Evolutionary conservation across 345 rosid genomes (phyloP).

Genomic region (Lumnitzera racemosa): DNA sequence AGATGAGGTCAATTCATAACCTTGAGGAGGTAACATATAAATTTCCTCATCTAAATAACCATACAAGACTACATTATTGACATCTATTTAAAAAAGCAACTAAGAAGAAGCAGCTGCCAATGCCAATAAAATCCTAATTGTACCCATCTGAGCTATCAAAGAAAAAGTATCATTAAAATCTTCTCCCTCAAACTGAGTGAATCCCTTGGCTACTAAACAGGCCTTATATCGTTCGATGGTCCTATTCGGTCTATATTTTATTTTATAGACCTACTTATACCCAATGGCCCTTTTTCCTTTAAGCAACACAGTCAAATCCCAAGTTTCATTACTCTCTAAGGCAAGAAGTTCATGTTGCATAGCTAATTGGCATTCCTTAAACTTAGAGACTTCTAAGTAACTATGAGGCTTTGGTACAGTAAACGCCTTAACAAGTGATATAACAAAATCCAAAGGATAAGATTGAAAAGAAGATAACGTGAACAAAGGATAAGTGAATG

Average conservation of each 20-base stretch:
- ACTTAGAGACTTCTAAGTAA: background rate
- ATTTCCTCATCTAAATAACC: background rate
- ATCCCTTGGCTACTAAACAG: background rate
- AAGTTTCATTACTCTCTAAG: background rate
- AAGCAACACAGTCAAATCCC: background rate
- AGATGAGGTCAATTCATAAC: background rate
- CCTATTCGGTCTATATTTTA: background rate
- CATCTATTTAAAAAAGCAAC: background rate
- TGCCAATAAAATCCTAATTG: background rate
- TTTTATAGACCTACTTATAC: background rate
- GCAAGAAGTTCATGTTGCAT: background rate
- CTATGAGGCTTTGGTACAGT: background rate
- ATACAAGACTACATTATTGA: background rate
- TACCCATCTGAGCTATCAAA: background rate
- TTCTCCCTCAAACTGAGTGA: background rate
- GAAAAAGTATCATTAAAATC: background rate
- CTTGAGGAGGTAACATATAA: background rate
- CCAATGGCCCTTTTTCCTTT: background rate
- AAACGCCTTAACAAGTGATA: too few species aligned
- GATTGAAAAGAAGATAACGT: too few species aligned
- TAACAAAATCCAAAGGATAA: too few species aligned
- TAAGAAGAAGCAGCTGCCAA: background rate
- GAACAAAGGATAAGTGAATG: too few species aligned
- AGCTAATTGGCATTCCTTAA: background rate
- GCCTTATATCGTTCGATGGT: background rate